Percentiles rank a stretch among this genome's conserved stretches.
Evolutionary conservation across 1,284 basidiomycete species (phyloP).

Genomic region (Rhodotorula sp.): DNA sequence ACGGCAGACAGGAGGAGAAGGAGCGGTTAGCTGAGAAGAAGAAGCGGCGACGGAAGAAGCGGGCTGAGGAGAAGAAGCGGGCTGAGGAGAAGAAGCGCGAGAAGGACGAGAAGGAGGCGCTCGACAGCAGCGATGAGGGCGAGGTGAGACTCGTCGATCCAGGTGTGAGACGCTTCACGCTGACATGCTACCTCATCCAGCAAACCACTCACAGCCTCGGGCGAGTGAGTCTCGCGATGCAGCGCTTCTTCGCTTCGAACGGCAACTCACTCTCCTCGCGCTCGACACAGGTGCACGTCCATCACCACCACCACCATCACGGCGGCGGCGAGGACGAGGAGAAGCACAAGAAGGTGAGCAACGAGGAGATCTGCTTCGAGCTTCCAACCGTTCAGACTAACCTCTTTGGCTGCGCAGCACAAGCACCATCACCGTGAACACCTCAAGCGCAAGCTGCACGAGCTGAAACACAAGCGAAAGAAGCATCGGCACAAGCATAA

Average conservation of each 20-base stretch:
- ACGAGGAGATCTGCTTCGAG: not conserved
- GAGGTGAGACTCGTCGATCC: not conserved
- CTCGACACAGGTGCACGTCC: not conserved
- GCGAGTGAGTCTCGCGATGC: too few species aligned
- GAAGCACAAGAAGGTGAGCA: not conserved
- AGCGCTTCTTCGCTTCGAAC: too few species aligned
- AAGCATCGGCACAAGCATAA: not conserved
- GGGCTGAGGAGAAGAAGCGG: not conserved
- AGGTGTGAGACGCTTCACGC: not conserved
- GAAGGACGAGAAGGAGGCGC: not conserved
- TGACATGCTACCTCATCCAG: not conserved
- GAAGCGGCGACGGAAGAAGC: not conserved
- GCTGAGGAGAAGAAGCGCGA: not conserved
- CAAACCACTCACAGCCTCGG: not conserved
- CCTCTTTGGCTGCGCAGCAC: not conserved
- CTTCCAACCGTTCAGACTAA: not conserved
- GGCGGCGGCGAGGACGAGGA: not conserved
- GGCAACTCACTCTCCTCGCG: not conserved
- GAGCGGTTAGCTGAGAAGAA: not conserved
- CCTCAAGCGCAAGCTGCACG: not conserved
- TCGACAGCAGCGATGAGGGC: not conserved
- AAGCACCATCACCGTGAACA: not conserved
- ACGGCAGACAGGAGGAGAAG: not conserved
- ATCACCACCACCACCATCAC: slow-evolving; percentile 3
- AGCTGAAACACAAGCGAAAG: not conserved